A percentile compares a stretch with the other conserved stretches of the same genome.
These are phyloP conservation scores for Sherardia arvensis DNA, from an alignment of 257 asterid species.

Conservation along the genomic window DNA sequence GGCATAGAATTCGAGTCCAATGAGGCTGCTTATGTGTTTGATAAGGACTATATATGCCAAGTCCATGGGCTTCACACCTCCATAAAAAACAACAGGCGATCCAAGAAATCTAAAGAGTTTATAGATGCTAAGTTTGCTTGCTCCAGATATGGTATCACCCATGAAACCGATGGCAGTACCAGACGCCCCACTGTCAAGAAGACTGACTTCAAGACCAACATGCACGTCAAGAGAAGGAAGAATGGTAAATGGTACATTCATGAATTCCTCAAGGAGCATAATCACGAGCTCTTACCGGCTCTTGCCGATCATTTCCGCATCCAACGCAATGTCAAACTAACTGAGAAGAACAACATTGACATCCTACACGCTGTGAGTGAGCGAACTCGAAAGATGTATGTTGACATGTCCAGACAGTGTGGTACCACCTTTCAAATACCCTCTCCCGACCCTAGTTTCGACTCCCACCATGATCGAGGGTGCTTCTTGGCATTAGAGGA, in stretches of 20 bases:
- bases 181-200: constrained; percentile 75
- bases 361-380: constrained; percentile 92
- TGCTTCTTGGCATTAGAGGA: constrained; percentile 62
- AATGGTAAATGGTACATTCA: constrained; percentile 94
- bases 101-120: constrained; percentile 90
- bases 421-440: constrained; percentile 33
- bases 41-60: constrained; percentile 95
- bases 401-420: constrained; percentile 83
- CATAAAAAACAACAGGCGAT: constrained; percentile 88
- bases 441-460: constrained; percentile 34
- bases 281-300: constrained; percentile 96
- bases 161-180: constrained; percentile 70
- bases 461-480: constrained; percentile 52
- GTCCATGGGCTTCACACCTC: constrained; percentile 98
- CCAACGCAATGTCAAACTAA: constrained; percentile 75
- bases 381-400: constrained; percentile 89
- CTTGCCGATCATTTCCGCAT: constrained; percentile 88
- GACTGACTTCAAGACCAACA: constrained; percentile 92
- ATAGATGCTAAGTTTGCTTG: constrained; percentile 96
- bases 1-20: constrained; percentile 88
- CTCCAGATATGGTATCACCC: constrained; percentile 88
- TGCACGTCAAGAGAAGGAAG: constrained; percentile 86
- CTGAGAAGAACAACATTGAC: constrained; percentile 85
- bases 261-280: constrained; percentile 82
- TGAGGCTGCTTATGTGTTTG: constrained; percentile 79